Percentiles rank a stretch among this genome's conserved stretches.
phyloP scores from a whole-genome alignment of 164 flowering plant species.

The Sedum album region DNA sequence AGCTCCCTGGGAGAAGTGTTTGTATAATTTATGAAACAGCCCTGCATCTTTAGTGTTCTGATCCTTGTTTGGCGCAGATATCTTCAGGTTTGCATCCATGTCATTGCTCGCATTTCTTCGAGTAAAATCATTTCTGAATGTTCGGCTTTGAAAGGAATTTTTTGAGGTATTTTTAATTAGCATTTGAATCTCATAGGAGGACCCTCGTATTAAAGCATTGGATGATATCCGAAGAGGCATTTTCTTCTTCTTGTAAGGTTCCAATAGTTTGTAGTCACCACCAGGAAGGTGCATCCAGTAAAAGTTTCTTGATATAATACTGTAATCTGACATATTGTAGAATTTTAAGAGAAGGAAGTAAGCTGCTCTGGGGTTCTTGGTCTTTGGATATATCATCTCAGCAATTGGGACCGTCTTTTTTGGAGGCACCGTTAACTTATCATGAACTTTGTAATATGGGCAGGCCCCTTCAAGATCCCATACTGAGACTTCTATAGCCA shows the following conservation, averaged over 20 bases:
- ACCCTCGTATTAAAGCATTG: conserved; percentile 37
- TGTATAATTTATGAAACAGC: conserved; percentile 36
- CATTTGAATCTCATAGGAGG: conserved; percentile 66
- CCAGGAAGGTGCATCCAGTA: conserved; percentile 86
- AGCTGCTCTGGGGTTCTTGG: conserved; percentile 61
- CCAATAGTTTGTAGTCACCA: conserved; percentile 77
- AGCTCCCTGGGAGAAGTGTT: conserved; percentile 23
- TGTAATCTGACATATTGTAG: conserved; percentile 49
- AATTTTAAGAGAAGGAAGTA: conserved; percentile 93
- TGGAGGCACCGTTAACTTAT: conserved; percentile 48
- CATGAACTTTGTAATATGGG: conserved; percentile 56
- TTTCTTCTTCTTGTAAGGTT: conserved; percentile 56
- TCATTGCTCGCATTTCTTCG: conserved; percentile 16
- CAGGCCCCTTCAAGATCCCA: conserved; percentile 91
- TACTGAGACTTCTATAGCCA: conserved; percentile 82
- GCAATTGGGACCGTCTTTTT: conserved; percentile 44
- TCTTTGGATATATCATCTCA: conserved; percentile 80
- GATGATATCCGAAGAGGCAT: conserved; percentile 71
- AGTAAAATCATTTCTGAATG: conserved; percentile 22
- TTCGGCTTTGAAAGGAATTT: conserved; percentile 26
- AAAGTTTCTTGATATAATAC: conserved; percentile 76
- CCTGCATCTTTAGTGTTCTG: conserved; percentile 21
- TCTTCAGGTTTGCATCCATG: conserved; percentile 21
- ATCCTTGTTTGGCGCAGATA: conserved; percentile 1
- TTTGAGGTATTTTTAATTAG: conserved; percentile 48